Evolutionary conservation across 2,329 filamentous ascomycete genomes (phyloP).

Genomic region (Trichoderma lentiforme): DNA sequence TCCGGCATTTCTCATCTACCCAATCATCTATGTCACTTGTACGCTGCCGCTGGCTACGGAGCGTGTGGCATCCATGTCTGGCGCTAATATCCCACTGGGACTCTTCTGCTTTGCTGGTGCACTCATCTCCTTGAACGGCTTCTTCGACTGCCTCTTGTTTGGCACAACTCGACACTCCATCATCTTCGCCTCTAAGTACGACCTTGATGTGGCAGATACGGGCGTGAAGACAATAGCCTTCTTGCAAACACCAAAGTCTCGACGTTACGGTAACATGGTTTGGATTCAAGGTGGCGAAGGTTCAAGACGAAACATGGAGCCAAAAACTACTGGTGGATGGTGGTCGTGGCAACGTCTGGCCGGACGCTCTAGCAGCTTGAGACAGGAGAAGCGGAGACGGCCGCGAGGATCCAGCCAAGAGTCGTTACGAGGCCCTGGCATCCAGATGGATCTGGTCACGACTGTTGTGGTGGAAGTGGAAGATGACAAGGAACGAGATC

Average conservation of each 20-base stretch:
- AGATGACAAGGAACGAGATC: conserved; percentile 26
- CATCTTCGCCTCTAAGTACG: conserved; percentile 41
- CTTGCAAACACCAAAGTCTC: conserved; percentile 39
- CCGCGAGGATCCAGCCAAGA: conserved; percentile 31
- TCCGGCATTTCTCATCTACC: conserved; percentile 62
- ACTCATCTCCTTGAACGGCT: conserved; percentile 56
- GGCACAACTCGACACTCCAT: conserved; percentile 51
- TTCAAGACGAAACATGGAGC: conserved; percentile 4
- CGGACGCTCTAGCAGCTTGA: conserved; percentile 10
- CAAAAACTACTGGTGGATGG: conserved; percentile 26
- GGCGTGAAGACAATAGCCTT: conserved; percentile 53
- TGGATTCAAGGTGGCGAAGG: conserved; percentile 32
- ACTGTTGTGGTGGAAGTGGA: conserved; percentile 41
- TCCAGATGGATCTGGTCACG: conserved; percentile 45
- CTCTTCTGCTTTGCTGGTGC: conserved; percentile 59
- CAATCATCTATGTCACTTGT: conserved; percentile 65
- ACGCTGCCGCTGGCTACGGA: conserved; percentile 64
- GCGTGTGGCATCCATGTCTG: conserved; percentile 61
- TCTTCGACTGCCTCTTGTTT: conserved; percentile 53
- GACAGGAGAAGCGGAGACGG: conserved; percentile 17
- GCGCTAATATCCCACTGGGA: conserved; percentile 45
- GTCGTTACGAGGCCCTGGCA: conserved; percentile 36
- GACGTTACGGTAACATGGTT: conserved; percentile 42
- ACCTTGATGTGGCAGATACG: conserved; percentile 41
- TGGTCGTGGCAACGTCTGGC: conserved; percentile 27